Evolutionary conservation across 495 filamentous ascomycete genomes (phyloP).

Genomic region (Achaetomiella virescens): DNA sequence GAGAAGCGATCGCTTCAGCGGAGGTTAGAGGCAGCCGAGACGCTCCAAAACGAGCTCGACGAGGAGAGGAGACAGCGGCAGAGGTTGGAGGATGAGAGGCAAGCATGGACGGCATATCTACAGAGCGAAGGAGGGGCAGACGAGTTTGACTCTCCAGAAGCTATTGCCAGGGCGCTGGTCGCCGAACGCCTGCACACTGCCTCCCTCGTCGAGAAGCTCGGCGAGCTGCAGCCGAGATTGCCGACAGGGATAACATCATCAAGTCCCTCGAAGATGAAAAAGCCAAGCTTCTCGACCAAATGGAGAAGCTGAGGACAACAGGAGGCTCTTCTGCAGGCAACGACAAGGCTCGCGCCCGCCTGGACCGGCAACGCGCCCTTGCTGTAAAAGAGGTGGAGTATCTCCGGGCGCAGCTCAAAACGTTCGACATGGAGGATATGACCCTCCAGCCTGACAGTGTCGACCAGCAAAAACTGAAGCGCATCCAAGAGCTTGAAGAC

Average conservation of each 20-base stretch:
- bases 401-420: slow-evolving; percentile 84
- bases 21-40: slow-evolving; percentile 67
- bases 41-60: slow-evolving; percentile 64
- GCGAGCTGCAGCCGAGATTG: slow-evolving; percentile 67
- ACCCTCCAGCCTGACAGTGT: slow-evolving; percentile 74
- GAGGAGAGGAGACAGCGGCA: slow-evolving; percentile 78
- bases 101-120: slow-evolving; percentile 82
- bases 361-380: slow-evolving; percentile 76
- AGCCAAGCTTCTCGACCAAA: slow-evolving; percentile 50
- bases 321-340: slow-evolving; percentile 37
- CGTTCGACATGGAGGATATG: slow-evolving; percentile 81
- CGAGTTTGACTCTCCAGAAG: slow-evolving; percentile 83
- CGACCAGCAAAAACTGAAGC: slow-evolving; percentile 67
- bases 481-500: slow-evolving; percentile 75
- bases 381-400: slow-evolving; percentile 91
- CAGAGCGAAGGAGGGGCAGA: slow-evolving; percentile 54
- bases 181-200: slow-evolving; percentile 73
- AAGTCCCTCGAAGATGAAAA: slow-evolving; percentile 64
- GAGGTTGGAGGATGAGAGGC: slow-evolving; percentile 78
- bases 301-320: slow-evolving; percentile 60
- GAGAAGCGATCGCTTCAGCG: slow-evolving; percentile 82
- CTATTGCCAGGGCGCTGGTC: slow-evolving; percentile 77
- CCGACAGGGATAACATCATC: slow-evolving; percentile 74
- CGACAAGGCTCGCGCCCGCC: slow-evolving; percentile 57
- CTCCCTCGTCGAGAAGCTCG: slow-evolving; percentile 68